Evolutionary conservation across 139 green algal genomes (phyloP).

Genomic region (Chlorella sp.): DNA sequence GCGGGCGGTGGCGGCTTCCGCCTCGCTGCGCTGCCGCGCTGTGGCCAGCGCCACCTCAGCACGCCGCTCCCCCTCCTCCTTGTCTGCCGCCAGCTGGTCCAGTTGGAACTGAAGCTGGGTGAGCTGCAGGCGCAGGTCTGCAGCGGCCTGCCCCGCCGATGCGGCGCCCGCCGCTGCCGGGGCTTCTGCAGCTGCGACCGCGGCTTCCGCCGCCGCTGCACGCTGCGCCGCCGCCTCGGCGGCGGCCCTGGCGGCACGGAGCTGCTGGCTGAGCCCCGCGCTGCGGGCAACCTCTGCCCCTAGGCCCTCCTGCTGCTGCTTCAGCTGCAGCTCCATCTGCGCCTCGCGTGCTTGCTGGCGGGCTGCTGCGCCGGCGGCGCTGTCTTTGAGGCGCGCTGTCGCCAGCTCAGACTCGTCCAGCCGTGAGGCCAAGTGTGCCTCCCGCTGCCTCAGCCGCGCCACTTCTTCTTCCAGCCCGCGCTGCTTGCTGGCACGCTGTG

Average conservation of each 20-base stretch:
- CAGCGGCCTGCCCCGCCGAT: neutral
- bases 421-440: slow-evolving; percentile 2
- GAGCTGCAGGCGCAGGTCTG: slow-evolving; percentile 20
- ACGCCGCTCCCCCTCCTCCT: slow-evolving; percentile 16
- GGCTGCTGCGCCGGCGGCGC: neutral
- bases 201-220: neutral
- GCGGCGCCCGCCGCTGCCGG: neutral
- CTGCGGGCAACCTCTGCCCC: slow-evolving; percentile 24
- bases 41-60: neutral
- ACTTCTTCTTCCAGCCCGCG: slow-evolving; percentile 37
- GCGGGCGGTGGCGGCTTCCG: slow-evolving; percentile 6
- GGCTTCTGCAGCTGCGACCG: neutral
- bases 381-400: neutral
- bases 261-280: slow-evolving; percentile 24
- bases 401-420: slow-evolving; percentile 27
- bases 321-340: slow-evolving; percentile 39
- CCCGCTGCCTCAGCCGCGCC: slow-evolving; percentile 9
- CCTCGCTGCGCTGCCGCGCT: slow-evolving; percentile 17
- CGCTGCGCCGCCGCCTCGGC: slow-evolving; percentile 6
- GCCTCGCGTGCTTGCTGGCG: slow-evolving; percentile 25
- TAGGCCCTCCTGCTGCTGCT: slow-evolving; percentile 31
- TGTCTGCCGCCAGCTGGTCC: slow-evolving; percentile 5
- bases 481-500: slow-evolving; percentile 19
- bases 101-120: slow-evolving; percentile 37
- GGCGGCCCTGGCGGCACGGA: slow-evolving; percentile 10